Evolutionary conservation across 352 stramenopile genomes (phyloP).

Genomic region (Phytophthora chlamydospora): DNA sequence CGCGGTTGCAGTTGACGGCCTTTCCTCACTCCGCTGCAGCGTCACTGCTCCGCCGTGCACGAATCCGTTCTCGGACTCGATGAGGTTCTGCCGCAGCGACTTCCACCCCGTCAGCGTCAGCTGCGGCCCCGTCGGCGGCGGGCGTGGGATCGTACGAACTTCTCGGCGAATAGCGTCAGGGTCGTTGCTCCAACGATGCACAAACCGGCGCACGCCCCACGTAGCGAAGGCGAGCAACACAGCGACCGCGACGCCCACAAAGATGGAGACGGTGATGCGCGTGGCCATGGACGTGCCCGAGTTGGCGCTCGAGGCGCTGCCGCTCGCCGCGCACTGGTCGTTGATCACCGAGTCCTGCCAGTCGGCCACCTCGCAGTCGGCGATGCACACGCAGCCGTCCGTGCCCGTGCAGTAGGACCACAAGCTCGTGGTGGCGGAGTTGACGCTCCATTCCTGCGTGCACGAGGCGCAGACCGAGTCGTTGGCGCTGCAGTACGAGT

Average conservation of each 20-base stretch:
- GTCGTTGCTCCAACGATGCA: slow-evolving; percentile 8
- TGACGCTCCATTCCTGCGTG: slow-evolving; percentile 34
- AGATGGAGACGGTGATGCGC: slow-evolving; percentile 33
- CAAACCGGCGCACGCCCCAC: slow-evolving; percentile 29
- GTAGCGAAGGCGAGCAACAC: slow-evolving; percentile 32
- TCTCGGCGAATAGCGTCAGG: slow-evolving; percentile 15
- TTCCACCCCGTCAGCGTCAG: slow-evolving; percentile 57
- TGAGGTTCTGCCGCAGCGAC: slow-evolving; percentile 63
- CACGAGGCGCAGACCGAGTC: slow-evolving; percentile 44
- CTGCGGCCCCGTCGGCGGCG: slow-evolving; percentile 36
- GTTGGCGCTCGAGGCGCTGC: slow-evolving; percentile 1
- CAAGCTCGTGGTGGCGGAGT: slow-evolving; percentile 12
- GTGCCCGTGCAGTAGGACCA: slow-evolving; percentile 38
- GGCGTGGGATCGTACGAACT: slow-evolving; percentile 11
- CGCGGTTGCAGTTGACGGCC: not conserved
- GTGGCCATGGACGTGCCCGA: slow-evolving; percentile 27
- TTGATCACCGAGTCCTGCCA: slow-evolving; percentile 35
- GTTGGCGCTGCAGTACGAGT: slow-evolving; percentile 46
- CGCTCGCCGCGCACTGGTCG: slow-evolving; percentile 27
- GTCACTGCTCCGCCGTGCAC: slow-evolving; percentile 18
- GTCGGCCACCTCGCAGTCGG: slow-evolving; percentile 40
- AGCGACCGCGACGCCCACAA: slow-evolving; percentile 29
- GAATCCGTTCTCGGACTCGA: slow-evolving; percentile 44
- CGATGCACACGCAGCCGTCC: slow-evolving; percentile 48
- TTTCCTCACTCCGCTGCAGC: slow-evolving; percentile 19